Base-by-base conservation (phyloP, 495 filamentous ascomycete genomes). In the Penicillium turbatum region DNA sequence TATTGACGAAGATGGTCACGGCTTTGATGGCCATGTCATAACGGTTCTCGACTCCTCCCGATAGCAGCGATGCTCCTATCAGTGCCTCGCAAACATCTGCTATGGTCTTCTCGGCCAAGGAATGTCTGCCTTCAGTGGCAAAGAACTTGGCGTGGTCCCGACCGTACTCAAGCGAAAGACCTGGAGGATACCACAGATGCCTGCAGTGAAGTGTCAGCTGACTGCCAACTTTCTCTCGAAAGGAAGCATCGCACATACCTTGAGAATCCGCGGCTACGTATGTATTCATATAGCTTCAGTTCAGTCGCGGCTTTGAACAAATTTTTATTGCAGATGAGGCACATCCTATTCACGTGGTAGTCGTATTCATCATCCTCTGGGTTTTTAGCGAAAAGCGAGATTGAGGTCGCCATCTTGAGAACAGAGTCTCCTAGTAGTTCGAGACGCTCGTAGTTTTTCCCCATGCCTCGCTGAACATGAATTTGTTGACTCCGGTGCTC, bases 71-170 rank as follows among this genome's bases (percentile, higher is more conserved):
- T 5, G 92, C 93, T 13, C 91, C 93, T 48, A 98, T 97, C 56
- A 97, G 64, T 3, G 93, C 93, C 68, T 98, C 93, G 53, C 90
- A 96, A 16, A 98, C 92, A 72, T 98, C 93, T n/a, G 93, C 93
- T 65, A 96, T 87, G 4, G 89, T 85, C 70, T 98, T 98, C 63
- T 96, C 88, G 3, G 82, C 87, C 6, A 98, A 80, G 0, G 71
- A 63, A 60, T 97, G 92, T 17, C 72, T 78, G 19, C 68, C 64
- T 51, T 81, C 72, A 6, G 73, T 77, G 19, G 69, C 67, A 19
- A 77, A 74, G 49, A 74, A 80, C 15, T 79, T 84, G 5, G 75
- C 76, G 17, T 71, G 67, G 13, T 83, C 79, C 50, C 84, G 86
- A 6, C 86, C 86, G 48, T 78, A 65, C 1, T 86, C 69, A 17